phyloP scores from a whole-genome alignment of 2,329 filamentous ascomycete species.

The Fusarium marasasianum region DNA sequence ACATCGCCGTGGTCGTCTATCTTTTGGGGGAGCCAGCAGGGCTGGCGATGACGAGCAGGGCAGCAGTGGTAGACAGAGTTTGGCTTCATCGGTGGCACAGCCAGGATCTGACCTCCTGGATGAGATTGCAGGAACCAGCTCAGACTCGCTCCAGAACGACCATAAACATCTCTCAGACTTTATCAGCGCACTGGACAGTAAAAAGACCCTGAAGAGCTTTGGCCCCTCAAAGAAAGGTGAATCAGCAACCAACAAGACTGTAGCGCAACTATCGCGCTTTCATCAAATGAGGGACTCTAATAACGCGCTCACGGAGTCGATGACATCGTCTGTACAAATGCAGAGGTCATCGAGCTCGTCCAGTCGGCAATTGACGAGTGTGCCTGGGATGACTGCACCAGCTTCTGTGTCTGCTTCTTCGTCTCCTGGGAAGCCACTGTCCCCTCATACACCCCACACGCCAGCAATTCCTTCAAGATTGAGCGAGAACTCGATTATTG shows the following conservation, averaged over 20 bases:
- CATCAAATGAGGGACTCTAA: conserved; percentile 91
- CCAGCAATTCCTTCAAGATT: conserved; percentile 94
- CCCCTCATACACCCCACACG: conserved; percentile 89
- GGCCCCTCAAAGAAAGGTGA: conserved; percentile 74
- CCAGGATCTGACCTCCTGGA: conserved; percentile 84
- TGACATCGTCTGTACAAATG: conserved; percentile 88
- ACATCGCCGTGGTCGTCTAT: conserved; percentile 81
- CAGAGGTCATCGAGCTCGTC: conserved; percentile 83
- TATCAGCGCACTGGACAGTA: conserved; percentile 85
- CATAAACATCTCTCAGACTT: conserved; percentile 96
- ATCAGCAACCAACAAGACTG: conserved; percentile 77
- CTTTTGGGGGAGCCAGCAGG: conserved; percentile 77
- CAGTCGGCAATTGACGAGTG: conserved; percentile 67
- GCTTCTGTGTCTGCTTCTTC: conserved; percentile 85
- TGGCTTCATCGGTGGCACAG: conserved; percentile 73
- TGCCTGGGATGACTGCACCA: conserved; percentile 73
- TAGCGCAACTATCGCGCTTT: conserved; percentile 83
- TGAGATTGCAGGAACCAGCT: conserved; percentile 72
- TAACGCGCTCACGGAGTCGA: conserved; percentile 87
- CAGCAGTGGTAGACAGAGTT: conserved; percentile 83
- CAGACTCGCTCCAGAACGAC: conserved; percentile 76
- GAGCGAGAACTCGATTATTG: conserved; percentile 82
- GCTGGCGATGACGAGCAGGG: conserved; percentile 75
- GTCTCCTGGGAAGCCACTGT: conserved; percentile 89
- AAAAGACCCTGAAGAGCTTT: conserved; percentile 86